Evolutionary conservation across 352 stramenopile genomes (phyloP).

Genomic region (Phytophthora europaea): DNA sequence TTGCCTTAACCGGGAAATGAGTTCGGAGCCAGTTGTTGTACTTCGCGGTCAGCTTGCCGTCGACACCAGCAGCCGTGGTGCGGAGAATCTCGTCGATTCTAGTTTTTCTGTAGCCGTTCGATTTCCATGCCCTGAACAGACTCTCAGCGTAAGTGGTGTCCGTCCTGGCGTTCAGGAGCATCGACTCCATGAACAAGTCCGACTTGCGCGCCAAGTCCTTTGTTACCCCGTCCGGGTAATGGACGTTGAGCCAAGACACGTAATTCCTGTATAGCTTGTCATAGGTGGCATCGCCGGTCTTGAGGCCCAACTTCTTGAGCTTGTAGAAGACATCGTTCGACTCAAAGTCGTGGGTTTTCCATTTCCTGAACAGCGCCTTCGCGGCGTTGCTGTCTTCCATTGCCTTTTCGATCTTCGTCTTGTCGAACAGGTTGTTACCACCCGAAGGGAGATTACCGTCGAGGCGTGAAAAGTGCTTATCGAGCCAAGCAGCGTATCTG

Average conservation of each 20-base stretch:
- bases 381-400: neutral
- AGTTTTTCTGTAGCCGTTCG: no score
- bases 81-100: no score
- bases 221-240: neutral
- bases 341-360: neutral
- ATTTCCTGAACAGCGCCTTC: neutral
- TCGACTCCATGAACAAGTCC: neutral
- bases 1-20: no score
- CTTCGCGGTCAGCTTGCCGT: no score
- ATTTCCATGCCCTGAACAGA: constrained; percentile 8
- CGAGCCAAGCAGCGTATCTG: neutral
- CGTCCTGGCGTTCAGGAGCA: no score
- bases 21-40: no score
- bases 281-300: neutral
- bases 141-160: neutral
- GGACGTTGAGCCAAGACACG: neutral
- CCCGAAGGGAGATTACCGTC: neutral
- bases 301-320: neutral
- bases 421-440: constrained; percentile 4
- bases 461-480: no score
- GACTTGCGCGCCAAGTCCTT: no score
- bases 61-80: no score
- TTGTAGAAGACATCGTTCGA: neutral
- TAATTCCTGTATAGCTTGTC: constrained; percentile 6
- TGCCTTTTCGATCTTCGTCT: neutral